Conservation (phyloP, 768 basidiomycete genomes). For the Russula ochroleuca region DNA sequence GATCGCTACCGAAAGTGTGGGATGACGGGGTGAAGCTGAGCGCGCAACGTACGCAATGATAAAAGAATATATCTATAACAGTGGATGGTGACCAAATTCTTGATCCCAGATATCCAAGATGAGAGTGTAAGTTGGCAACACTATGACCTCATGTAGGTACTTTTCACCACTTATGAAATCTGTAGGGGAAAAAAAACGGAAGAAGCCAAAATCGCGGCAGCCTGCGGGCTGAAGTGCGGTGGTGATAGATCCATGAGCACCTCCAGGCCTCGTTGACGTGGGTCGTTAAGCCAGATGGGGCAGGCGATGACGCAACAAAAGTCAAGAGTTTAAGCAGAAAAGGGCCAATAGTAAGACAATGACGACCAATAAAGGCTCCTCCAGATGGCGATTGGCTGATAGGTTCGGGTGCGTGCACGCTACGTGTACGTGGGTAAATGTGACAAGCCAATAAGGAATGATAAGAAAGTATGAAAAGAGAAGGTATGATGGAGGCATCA, state of each 20-base stretch:
- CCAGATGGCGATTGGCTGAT: conserved; percentile 16
- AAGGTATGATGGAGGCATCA: not conserved
- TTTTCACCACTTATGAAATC: conserved; percentile 10
- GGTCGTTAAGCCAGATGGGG: conserved; percentile 18
- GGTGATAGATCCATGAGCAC: conserved; percentile 13
- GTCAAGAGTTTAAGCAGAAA: conserved; percentile 11
- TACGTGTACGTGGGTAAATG: conserved; percentile 6
- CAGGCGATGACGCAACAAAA: conserved; percentile 19
- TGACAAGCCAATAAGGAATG: conserved; percentile 5
- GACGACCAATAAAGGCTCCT: conserved; percentile 11
- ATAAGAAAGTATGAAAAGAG: not conserved
- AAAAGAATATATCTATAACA: conserved; percentile 12
- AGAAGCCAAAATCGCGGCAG: conserved; percentile 17
- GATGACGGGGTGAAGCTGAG: not conserved
- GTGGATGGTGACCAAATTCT: conserved; percentile 6
- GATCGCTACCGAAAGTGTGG: conserved; percentile 1
- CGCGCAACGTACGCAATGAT: conserved; percentile 10
- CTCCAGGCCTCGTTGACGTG: conserved; percentile 19
- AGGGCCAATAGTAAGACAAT: conserved; percentile 15
- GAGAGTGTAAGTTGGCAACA: conserved; percentile 4
- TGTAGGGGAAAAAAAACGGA: conserved; percentile 2
- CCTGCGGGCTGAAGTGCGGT: not conserved
- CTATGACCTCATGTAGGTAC: conserved; percentile 21
- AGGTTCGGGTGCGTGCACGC: conserved; percentile 13
- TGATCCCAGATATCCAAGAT: conserved; percentile 14